Evolutionary conservation across 306 rosid genomes (phyloP), one percentile per base, ranked within the genome.

Genomic region (Prunus fruticosa): DNA sequence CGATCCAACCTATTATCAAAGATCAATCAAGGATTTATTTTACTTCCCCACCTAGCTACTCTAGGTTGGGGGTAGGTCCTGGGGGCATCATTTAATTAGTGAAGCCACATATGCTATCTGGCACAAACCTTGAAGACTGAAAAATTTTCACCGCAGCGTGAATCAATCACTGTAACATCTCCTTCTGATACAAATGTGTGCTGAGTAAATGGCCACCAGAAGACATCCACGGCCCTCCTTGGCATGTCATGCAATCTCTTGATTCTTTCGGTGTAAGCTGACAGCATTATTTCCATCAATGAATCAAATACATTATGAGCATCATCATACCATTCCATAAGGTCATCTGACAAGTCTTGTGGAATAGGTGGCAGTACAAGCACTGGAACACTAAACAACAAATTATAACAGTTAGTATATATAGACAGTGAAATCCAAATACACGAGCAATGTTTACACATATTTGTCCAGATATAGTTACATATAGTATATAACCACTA

Each of bases 181-280:
- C 82, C 93, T 65, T 86, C 91, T 38, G 90, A 85, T 56, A 94
- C 88, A 72, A 94, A 89, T 78, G 88, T 79, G 85, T 94, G 98
- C 82, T 94, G 98, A 74, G 98, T 94, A 82, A 94, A 94, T 74
- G 97, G 98, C 98, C 98, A 94, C 98, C 98, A 94, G 76, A 94
- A 79, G 72, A 92, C 82, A 80, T 90, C 81, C 46, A 74, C 71
- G 16, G 98, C 98, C 79, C 86, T 89, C 83, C 69, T 89, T 71
- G 98, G 91, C 98, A 94, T 94, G 82, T 87, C 89, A 67, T 82
- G 93, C 78, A 95, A 82, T 82, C 85, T 89, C 81, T 79, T 80
- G 49, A 88, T 71, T 75, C 93, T 87, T 86, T 86, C 79, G 13
- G 79, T 68, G 84, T 89, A 80, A 70, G 93, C 83, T 53, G 90